Evolutionary conservation across 208 protist genomes (phyloP), one percentile per base, ranked within the genome.

Genomic region (Leishmania arabica): DNA sequence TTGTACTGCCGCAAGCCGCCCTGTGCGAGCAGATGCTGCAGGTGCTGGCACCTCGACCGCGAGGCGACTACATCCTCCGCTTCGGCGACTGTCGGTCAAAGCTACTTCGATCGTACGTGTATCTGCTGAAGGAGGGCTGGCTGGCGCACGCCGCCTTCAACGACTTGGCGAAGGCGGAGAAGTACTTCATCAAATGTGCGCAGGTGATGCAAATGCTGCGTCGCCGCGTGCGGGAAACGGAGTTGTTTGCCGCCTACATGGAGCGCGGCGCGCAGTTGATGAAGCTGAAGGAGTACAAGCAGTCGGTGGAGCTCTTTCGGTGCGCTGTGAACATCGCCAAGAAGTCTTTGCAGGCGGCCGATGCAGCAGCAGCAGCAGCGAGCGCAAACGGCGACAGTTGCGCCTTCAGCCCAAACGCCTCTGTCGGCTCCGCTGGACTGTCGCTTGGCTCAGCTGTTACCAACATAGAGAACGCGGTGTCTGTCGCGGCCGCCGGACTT

Each of bases 1-100:
- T 95, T 75, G 94, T 93, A 13, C 81, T 95, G 24, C 91, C 85
- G 51, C 94, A 97, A 76, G 88, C 83, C n/a, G 62, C 60, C 62
- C 83, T 96, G 71, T 97, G 92, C 70, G 93, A 96, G 80, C 88
- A 96, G 84, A 90, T 93, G 84, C 78, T 97, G 60, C 65, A 84
- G 62, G 85, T 95, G 42, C 51, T 95, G 45, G 86, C 87, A 1
- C 89, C 91, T 8, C 81, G 79, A 13, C 83, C 85, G 37, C 84
- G 88, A 5, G 78, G 84, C 6, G 80, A 84, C 54, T 88, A 90
- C 75, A 83, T 96, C 56, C 81, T 94, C 21, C 94, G 94, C 83
- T 95, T 94, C 70, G 88, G 86, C 24, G 86, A 91, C n/a, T 82
- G 84, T 17, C 88, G 91, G 19, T 70, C 81, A 56, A 90, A 89